Evolutionary conservation across 129 eudicot genomes (phyloP).

Genomic region (Escallonia herrerae): DNA sequence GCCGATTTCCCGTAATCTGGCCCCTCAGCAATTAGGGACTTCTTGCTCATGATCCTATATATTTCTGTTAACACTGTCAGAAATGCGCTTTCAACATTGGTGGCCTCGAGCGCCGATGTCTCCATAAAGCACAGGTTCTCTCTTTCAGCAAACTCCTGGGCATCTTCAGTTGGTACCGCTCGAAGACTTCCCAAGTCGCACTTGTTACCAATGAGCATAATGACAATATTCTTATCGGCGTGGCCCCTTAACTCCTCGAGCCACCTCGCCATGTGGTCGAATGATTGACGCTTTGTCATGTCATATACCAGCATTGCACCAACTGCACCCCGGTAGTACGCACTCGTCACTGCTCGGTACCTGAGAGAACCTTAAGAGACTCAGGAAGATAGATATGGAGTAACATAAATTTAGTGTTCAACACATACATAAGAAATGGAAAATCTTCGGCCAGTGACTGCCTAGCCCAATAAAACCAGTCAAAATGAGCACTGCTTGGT

Average conservation of each 20-base stretch:
- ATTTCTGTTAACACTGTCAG: constrained; percentile 14
- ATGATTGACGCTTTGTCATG: constrained; percentile 33
- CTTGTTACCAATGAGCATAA: constrained; percentile 34
- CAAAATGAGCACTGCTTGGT: background rate
- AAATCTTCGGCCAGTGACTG: background rate
- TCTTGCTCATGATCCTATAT: constrained; percentile 22
- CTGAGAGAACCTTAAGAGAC: background rate
- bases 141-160: constrained; percentile 35
- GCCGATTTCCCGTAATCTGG: constrained; percentile 4
- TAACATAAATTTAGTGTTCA: too few relatives aligned
- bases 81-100: constrained; percentile 31
- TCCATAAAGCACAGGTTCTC: constrained; percentile 22
- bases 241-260: constrained; percentile 34
- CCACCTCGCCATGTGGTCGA: constrained; percentile 42
- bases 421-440: too few relatives aligned
- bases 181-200: constrained; percentile 27
- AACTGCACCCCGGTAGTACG: constrained; percentile 38
- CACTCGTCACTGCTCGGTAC: constrained; percentile 36
- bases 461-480: background rate
- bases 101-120: constrained; percentile 31
- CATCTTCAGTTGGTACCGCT: constrained; percentile 38
- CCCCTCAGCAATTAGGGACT: constrained; percentile 5
- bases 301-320: constrained; percentile 38
- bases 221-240: constrained; percentile 11
- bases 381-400: too few relatives aligned